Percentiles rank a stretch among this genome's conserved stretches.
phyloP scores from a whole-genome alignment of 495 filamentous ascomycete species.

The Penicillium salamii region DNA sequence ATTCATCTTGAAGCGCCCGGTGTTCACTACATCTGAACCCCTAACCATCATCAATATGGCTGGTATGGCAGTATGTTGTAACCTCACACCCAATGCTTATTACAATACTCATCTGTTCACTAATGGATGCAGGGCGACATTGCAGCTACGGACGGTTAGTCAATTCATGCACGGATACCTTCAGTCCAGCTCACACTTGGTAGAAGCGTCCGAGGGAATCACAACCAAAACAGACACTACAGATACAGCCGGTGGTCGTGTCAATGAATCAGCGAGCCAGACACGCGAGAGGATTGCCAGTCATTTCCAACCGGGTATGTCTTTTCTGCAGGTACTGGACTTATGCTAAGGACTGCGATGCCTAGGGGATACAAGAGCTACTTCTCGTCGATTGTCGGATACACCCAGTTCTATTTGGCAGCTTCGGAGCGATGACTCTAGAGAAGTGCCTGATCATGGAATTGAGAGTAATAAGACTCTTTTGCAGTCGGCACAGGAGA shows the following conservation, averaged over 20 bases:
- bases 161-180: too few species aligned
- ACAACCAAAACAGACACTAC: slow-evolving; percentile 9
- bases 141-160: slow-evolving; percentile 12
- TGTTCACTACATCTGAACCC: background rate
- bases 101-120: background rate
- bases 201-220: slow-evolving; percentile 16
- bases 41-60: background rate
- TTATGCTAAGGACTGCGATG: too few species aligned
- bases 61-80: slow-evolving; percentile 9
- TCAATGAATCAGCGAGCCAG: slow-evolving; percentile 19
- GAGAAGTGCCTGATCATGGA: slow-evolving; percentile 1
- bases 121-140: slow-evolving; percentile 6
- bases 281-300: slow-evolving; percentile 20
- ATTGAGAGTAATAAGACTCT: slow-evolving; percentile 10
- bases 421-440: slow-evolving; percentile 2
- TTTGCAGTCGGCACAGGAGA: slow-evolving; percentile 21
- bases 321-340: too few species aligned
- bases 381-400: slow-evolving; percentile 27
- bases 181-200: background rate
- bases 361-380: slow-evolving; percentile 31
- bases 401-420: slow-evolving; percentile 11
- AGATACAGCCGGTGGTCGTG: slow-evolving; percentile 8
- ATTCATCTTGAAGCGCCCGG: too few species aligned
- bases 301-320: slow-evolving; percentile 30
- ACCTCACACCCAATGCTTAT: background rate